These are phyloP conservation scores for Erodium chrysanthum DNA, from an alignment of 441 rosid genomes.

Conservation along the genomic window DNA sequence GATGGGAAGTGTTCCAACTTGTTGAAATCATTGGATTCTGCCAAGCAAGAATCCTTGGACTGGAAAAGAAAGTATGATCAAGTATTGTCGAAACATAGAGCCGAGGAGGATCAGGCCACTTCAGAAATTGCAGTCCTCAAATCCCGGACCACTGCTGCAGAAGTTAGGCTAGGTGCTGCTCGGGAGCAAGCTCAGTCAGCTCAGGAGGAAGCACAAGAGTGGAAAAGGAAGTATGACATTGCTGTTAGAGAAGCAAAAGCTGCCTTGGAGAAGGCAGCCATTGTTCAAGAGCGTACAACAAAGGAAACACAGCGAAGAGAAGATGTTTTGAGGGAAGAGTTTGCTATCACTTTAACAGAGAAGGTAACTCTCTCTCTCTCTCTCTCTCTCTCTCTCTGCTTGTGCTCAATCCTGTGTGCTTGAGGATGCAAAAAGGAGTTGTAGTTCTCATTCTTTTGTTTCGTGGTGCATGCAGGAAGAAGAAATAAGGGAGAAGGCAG, in stretches of 20 bases:
- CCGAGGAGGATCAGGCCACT: slow-evolving; percentile 56
- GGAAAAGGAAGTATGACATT: slow-evolving; percentile 86
- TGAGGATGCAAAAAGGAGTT: neutral
- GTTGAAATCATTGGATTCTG: slow-evolving; percentile 59
- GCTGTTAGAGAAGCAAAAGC: slow-evolving; percentile 83
- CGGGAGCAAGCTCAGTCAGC: slow-evolving; percentile 77
- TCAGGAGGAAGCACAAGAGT: slow-evolving; percentile 86
- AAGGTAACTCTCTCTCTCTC: slow-evolving; percentile 42
- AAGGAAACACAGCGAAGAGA: slow-evolving; percentile 82
- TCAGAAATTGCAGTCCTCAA: slow-evolving; percentile 72
- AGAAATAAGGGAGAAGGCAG: slow-evolving; percentile 62
- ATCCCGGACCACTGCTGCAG: slow-evolving; percentile 83
- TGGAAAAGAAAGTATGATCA: slow-evolving; percentile 79
- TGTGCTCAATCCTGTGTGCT: neutral
- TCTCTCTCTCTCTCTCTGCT: slow-evolving; percentile 14
- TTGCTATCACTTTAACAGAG: slow-evolving; percentile 40
- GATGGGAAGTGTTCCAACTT: slow-evolving; percentile 77
- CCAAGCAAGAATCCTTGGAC: slow-evolving; percentile 57
- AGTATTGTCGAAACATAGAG: slow-evolving; percentile 59
- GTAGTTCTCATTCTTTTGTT: neutral
- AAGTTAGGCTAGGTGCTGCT: slow-evolving; percentile 92
- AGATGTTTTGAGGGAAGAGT: slow-evolving; percentile 78
- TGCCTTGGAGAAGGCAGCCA: slow-evolving; percentile 92
- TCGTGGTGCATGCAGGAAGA: slow-evolving; percentile 52
- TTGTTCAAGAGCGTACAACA: slow-evolving; percentile 63